Base-by-base conservation (phyloP, 371 early-diverging fungal species). In the Apophysomyces ossiformis region DNA sequence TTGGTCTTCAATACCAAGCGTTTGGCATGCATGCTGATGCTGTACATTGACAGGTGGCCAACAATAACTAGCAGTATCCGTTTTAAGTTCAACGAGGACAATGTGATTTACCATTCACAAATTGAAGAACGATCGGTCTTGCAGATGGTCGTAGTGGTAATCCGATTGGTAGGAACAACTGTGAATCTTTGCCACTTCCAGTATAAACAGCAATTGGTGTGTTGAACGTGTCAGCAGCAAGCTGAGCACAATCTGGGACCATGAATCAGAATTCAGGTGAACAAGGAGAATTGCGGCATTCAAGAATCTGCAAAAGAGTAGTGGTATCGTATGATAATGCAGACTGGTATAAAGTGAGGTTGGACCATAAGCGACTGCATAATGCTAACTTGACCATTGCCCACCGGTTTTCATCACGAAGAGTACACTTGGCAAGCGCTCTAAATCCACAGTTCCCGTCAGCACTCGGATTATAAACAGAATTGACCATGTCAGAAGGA, bases 221-320 rank as follows among this genome's bases (percentile, higher is more conserved):
- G 11, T 56, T 37, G n/a, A 64, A 56, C 3, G 64, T 38, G 6
- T 64, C 64, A 44, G 64, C 64, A 37, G 64, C 57, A 11, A 64
- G 21, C 21, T 64, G 64, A 4, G 41, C 56, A 12, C 39, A 16
- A 35, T 37, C 57, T 0, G 13, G 39, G 1, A 21, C 16, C 6
- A 38, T 5, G 16, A 64, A 57, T 57, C 64, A 64, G 26, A 50
- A 50, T 21, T 50, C 50, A 5, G 50, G 50, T 18, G 50, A 50
- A 50, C 50, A 50, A 18, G 50, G 50, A 18, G 50, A 50, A 7
- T 18, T 0, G 21, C 21, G 50, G 9, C 50, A 50, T 50, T 50
- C 50, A 5, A 50, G 50, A 21, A 18, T 50, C 50, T 21, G 4
- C 9, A 50, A 50, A 7, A 50, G 16, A 7, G n/a, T 21, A 18